Evolutionary conservation across 2,329 filamentous ascomycete genomes (phyloP), one percentile per base, ranked within the genome.

Genomic region (Fusarium sp.): DNA sequence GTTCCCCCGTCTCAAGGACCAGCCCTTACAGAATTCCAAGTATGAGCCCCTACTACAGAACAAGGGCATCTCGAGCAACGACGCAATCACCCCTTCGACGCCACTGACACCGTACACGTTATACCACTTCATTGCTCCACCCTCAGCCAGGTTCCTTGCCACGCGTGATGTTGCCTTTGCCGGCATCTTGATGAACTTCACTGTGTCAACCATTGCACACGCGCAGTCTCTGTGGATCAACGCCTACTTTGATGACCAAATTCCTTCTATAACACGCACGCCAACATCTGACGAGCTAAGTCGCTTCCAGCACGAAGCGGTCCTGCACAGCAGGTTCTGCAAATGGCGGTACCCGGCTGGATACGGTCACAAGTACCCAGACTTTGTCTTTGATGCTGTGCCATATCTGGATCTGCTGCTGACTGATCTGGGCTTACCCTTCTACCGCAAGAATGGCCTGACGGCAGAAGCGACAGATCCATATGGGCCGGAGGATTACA

Each of bases 311-410:
- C 84, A 85, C 66, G 86, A 91, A 71, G 88, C 90, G 0, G 85
- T 90, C 27, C 80, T 94, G 48, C 85, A 91, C 75, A 89, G 86
- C 18, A 88, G 91, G 39, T 95, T 91, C 76, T 90, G 91, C 6
- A 89, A 86, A 68, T 91, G 90, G 87, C 85, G 92, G 28, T 92
- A 92, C 72, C 89, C 91, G 1, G 85, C 82, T 4, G 92, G 91
- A 0, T 90, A 89, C 73, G 91, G 91, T 1, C 83, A 82, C 40
- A 85, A 83, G 74, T 84, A 86, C 62, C 90, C 90, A 0, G 92
- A 93, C 76, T 90, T 94, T 69, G 90, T 93, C 16, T 95, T 95
- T 74, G 93, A 96, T 77, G 87, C 87, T 0, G 77, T 95, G 57
- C 92, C 92, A 5, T 96, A 94, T 62, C 77, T 94, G 16, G 92